Evolutionary conservation across 148 eudicot genomes (phyloP), one percentile per base, ranked within the genome.

Genomic region (Arbutus unedo): DNA sequence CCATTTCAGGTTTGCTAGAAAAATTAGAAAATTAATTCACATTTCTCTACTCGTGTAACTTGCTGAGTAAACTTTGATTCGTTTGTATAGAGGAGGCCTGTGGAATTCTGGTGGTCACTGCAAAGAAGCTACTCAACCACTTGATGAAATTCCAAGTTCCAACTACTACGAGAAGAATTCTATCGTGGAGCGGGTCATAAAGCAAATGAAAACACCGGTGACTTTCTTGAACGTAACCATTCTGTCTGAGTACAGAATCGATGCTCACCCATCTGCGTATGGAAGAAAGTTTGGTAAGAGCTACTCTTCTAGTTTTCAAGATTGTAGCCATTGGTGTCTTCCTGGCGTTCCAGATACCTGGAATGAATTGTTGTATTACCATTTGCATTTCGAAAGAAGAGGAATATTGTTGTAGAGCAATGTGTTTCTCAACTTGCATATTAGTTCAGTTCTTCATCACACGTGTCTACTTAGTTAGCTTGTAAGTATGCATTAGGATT

Each of bases 251-350:
- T 94, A 93, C 81, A 86, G 99, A 83, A 87, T 88, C 79, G 99
- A 96, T 76, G 99, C 90, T 57, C 99, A 96, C 84, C 99, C 99
- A 41, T 96, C 99, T 0, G 82, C 87, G 41, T 91, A 90, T 78
- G 99, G 99, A 79, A 89, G 89, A 83, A 91, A 54, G 47, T 62
- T 83, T 16, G 76, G 83, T 47, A 87, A 80, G 51, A 85, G 78
- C 64, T 79, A 83, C 38, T 82, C 89, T 15, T 83, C 82, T 11
- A 76, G 87, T 8, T 88, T 85, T 78, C 92, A 96, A 90, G 99
- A 96, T 92, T 96, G 99, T 84, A 96, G 99, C 87, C 99, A 96
- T 81, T 96, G 99, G 98, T 96, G 99, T 83, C 95, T 96, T 81
- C 99, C 99, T 50, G 99, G 99, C 1, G 92, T 96, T 80, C 98